These are phyloP conservation scores for Lentinula lateritia DNA, from an alignment of 768 basidiomycete genomes.

Conservation along the genomic window DNA sequence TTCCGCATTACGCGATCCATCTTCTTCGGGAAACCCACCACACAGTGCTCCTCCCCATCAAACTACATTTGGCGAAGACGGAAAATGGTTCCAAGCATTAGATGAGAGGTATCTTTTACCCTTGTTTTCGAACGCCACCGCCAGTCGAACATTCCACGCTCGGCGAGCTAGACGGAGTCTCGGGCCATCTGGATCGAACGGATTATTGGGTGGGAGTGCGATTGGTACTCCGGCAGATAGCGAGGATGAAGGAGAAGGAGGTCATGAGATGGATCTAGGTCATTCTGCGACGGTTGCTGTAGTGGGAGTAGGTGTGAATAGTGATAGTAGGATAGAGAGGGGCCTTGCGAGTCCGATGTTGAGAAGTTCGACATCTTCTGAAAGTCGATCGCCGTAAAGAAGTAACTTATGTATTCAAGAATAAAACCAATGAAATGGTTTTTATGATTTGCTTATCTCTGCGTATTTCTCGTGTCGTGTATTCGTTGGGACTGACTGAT, in stretches of 20 bases:
- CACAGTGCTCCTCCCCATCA: constrained; percentile 12
- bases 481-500: background rate
- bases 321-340: constrained; percentile 53
- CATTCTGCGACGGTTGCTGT: constrained; percentile 11
- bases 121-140: constrained; percentile 88
- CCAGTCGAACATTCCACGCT: constrained; percentile 82
- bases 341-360: constrained; percentile 61
- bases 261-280: constrained; percentile 41
- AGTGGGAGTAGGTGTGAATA: constrained; percentile 15
- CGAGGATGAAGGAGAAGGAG: constrained; percentile 30
- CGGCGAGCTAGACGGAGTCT: constrained; percentile 54
- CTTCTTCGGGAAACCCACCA: constrained; percentile 10
- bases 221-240: constrained; percentile 32
- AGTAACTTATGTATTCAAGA: background rate
- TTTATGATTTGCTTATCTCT: background rate
- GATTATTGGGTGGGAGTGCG: constrained; percentile 18
- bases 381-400: background rate
- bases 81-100: constrained; percentile 93
- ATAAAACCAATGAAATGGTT: background rate
- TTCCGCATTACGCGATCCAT: constrained; percentile 32
- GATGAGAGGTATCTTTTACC: constrained; percentile 94
- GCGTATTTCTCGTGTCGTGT: background rate
- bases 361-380: constrained; percentile 27
- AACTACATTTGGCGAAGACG: constrained; percentile 52
- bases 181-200: constrained; percentile 21